Evolutionary conservation across 148 eudicot species (phyloP).

Genomic region (Camellia japonica): DNA sequence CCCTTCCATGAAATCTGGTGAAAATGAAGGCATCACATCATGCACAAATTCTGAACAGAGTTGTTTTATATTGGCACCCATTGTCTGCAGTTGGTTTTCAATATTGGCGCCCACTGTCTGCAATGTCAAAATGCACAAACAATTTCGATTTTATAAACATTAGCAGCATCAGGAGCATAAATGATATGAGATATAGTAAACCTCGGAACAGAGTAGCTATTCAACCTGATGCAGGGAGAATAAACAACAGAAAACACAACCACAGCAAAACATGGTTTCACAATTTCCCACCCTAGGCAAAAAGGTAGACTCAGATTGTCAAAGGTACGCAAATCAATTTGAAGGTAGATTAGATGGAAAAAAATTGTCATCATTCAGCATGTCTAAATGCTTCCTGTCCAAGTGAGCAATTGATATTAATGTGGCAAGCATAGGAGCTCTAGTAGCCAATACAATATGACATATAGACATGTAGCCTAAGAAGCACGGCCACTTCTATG

Average conservation of each 20-base stretch:
- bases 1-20: not conserved
- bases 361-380: not conserved
- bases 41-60: slow-evolving; percentile 3
- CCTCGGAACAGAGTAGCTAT: not conserved
- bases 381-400: too few relatives aligned
- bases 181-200: not conserved
- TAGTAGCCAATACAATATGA: too few relatives aligned
- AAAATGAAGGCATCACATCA: not conserved
- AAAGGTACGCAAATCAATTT: not conserved
- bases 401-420: not conserved
- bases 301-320: not conserved
- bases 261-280: not conserved
- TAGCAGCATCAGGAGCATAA: not conserved
- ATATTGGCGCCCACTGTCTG: slow-evolving; percentile 19
- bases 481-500: too few relatives aligned
- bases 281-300: not conserved
- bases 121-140: slow-evolving; percentile 9
- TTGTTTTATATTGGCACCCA: slow-evolving; percentile 18
- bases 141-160: not conserved
- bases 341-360: not conserved
- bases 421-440: not conserved
- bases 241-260: not conserved
- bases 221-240: not conserved
- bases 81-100: slow-evolving; percentile 14
- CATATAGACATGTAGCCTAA: too few relatives aligned